These are phyloP conservation scores for Brassica incana DNA, from an alignment of 345 rosid species.

Conservation along the genomic window DNA sequence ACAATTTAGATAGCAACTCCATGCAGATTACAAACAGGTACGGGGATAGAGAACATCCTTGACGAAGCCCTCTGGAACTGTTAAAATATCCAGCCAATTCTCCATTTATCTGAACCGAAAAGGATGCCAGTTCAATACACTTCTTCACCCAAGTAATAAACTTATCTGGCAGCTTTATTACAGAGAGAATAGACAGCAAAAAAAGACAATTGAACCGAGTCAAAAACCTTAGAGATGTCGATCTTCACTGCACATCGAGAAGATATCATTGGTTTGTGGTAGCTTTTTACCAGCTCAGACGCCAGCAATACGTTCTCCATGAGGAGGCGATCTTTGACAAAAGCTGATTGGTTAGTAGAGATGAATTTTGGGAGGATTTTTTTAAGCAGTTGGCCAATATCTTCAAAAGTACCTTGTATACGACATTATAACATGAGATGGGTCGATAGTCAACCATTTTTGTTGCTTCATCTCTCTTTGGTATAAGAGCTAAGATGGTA, in stretches of 20 bases:
- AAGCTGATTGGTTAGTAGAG: not conserved
- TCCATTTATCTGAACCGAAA: not conserved
- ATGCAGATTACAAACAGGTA: too few relatives aligned
- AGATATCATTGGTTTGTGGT: not conserved
- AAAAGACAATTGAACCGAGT: not conserved
- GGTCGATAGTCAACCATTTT: not conserved
- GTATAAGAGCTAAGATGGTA: too few relatives aligned
- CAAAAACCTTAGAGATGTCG: not conserved
- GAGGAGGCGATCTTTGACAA: not conserved
- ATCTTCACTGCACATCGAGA: not conserved
- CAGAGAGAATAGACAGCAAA: not conserved
- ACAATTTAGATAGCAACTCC: not conserved
- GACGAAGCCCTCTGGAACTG: not conserved
- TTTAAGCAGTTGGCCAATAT: not conserved
- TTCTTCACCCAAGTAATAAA: not conserved
- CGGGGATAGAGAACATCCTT: too few relatives aligned
- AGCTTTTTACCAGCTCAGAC: not conserved
- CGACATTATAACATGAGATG: not conserved
- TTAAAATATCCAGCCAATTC: not conserved
- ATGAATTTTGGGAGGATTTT: not conserved
- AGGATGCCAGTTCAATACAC: not conserved
- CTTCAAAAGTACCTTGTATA: too few relatives aligned
- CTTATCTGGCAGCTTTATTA: not conserved
- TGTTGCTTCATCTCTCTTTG: too few relatives aligned
- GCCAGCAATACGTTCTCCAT: not conserved